Evolutionary conservation across 306 rosid species (phyloP).

Genomic region (Vigna nakashimae): DNA sequence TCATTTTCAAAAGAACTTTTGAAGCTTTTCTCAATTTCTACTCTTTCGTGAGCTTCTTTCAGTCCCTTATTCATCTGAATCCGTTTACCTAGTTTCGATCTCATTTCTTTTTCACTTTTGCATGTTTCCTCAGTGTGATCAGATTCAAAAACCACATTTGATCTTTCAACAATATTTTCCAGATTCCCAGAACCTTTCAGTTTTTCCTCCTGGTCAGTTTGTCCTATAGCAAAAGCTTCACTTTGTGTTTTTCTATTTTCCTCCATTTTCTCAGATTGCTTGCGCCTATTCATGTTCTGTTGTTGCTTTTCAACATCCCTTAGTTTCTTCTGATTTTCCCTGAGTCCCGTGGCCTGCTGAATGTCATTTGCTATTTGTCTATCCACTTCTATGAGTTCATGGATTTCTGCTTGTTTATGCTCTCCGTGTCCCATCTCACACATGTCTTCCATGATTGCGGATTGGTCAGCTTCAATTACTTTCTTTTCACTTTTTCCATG

Average conservation of each 20-base stretch:
- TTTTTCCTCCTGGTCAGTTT: background rate
- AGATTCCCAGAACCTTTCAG: background rate
- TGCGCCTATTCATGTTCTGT: background rate
- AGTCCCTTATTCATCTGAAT: background rate
- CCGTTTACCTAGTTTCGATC: background rate
- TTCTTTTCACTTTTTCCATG: background rate
- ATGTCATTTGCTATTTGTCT: background rate
- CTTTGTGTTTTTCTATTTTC: background rate
- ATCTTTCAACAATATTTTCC: conserved; percentile 2
- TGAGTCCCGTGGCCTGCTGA: background rate
- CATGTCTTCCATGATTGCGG: background rate
- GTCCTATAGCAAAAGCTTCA: background rate
- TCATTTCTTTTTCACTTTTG: background rate
- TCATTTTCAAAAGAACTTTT: background rate
- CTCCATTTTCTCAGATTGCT: background rate
- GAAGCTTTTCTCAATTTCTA: conserved; percentile 3
- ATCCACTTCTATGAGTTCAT: background rate
- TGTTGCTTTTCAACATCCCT: background rate
- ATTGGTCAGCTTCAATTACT: conserved; percentile 2
- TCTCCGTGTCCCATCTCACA: background rate
- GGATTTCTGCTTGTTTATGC: background rate
- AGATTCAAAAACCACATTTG: background rate
- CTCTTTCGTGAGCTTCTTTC: conserved; percentile 4
- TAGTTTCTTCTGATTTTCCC: conserved; percentile 22
- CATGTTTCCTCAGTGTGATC: background rate